Evolutionary conservation across 179 eudicot species (phyloP).

Genomic region (Spinacia oleracea): DNA sequence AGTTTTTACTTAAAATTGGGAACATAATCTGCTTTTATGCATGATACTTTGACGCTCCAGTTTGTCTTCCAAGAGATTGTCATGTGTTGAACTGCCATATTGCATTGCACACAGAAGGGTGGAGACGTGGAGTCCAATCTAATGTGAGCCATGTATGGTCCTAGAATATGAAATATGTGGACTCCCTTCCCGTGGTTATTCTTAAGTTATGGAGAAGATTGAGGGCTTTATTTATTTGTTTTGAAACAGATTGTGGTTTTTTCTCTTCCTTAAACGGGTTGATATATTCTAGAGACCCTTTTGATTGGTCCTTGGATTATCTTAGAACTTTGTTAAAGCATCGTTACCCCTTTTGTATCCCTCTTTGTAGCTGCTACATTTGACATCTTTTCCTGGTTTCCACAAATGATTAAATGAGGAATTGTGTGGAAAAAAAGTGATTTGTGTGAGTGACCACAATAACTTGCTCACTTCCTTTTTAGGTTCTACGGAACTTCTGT

Average conservation of each 20-base stretch:
- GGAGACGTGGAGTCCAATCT: too few relatives aligned
- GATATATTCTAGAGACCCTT: not conserved
- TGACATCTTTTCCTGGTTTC: not conserved
- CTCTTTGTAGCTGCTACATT: not conserved
- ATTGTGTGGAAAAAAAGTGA: not conserved
- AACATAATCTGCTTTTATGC: not conserved
- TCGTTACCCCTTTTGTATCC: not conserved
- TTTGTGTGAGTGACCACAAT: not conserved
- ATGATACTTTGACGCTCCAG: not conserved
- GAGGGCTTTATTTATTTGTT: too few relatives aligned
- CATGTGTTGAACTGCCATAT: not conserved
- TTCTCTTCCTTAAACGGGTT: too few relatives aligned
- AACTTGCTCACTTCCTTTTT: not conserved
- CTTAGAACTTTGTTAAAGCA: not conserved
- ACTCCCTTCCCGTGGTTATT: constrained; percentile 3
- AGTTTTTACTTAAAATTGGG: not conserved
- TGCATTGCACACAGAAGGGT: too few relatives aligned
- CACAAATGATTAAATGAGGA: not conserved
- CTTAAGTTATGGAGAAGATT: not conserved
- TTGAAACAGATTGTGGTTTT: too few relatives aligned
- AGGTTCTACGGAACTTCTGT: not conserved
- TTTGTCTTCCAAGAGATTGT: not conserved
- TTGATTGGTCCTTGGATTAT: not conserved
- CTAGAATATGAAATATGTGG: not conserved
- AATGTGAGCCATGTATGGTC: not conserved